A percentile compares a stretch with the other conserved stretches of the same genome.
These are phyloP conservation scores for Moesziomyces globuligerus DNA, from an alignment of 1,284 basidiomycete species.

Conservation along the genomic window DNA sequence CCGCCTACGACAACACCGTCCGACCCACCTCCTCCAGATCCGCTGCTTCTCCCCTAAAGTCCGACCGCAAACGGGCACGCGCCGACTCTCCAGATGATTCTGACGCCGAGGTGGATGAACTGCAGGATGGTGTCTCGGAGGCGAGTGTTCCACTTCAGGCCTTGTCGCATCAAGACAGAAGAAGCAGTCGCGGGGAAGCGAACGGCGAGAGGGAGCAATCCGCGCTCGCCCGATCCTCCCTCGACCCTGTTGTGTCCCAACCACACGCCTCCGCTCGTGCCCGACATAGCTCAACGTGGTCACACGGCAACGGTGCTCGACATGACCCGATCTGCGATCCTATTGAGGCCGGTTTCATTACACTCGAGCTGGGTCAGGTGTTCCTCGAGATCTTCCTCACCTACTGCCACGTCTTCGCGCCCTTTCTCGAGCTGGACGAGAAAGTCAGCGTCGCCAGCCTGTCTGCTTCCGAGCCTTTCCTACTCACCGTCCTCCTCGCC, in stretches of 20 bases:
- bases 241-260: not conserved
- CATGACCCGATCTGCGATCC: constrained; percentile 2
- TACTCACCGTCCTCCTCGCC: constrained; percentile 28
- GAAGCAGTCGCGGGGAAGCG: constrained; percentile 7
- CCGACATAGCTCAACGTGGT: not conserved
- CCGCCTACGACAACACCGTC: not conserved
- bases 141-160: constrained; percentile 30
- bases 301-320: constrained; percentile 7
- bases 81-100: constrained; percentile 32
- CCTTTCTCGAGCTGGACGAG: constrained; percentile 33
- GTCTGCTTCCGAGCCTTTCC: constrained; percentile 27
- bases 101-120: constrained; percentile 43
- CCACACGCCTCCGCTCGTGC: not conserved
- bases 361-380: constrained; percentile 30
- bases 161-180: constrained; percentile 14
- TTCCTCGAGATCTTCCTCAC: constrained; percentile 37
- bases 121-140: constrained; percentile 40
- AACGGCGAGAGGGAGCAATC: constrained; percentile 10
- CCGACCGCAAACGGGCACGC: constrained; percentile 31
- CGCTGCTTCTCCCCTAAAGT: constrained; percentile 18
- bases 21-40: constrained; percentile 22
- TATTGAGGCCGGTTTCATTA: constrained; percentile 35
- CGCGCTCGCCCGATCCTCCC: not conserved
- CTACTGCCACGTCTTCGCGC: constrained; percentile 42
- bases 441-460: constrained; percentile 11